phyloP scores from a whole-genome alignment of 257 asterid genomes.

The Fraxinus americana region DNA sequence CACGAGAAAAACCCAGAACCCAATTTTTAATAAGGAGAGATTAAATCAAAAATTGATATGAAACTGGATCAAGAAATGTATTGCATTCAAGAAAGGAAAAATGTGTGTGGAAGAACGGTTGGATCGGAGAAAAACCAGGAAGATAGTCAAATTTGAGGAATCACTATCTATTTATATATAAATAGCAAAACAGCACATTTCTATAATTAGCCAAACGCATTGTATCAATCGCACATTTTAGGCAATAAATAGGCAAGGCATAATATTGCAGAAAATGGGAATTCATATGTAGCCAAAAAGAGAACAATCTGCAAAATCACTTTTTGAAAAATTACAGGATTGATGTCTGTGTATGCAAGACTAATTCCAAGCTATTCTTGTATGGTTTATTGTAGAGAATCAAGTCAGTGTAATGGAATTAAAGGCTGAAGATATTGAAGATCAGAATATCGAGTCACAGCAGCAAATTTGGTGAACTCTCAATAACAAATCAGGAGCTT shows the following conservation, averaged over 20 bases:
- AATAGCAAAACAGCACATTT: background rate
- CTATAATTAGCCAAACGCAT: background rate
- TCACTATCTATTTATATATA: background rate
- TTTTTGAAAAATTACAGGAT: background rate
- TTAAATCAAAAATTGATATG: background rate
- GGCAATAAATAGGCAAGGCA: background rate
- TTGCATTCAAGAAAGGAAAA: background rate
- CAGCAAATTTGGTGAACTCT: too few relatives aligned
- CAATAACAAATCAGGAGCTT: too few relatives aligned
- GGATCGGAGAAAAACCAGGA: background rate
- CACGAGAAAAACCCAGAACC: background rate
- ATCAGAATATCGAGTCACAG: too few relatives aligned
- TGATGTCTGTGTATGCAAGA: too few relatives aligned
- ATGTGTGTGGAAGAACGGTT: background rate
- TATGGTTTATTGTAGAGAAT: too few relatives aligned
- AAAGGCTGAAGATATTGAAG: too few relatives aligned
- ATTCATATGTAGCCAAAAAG: background rate
- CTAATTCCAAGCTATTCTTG: too few relatives aligned
- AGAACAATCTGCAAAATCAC: background rate
- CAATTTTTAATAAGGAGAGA: background rate
- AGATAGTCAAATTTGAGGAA: background rate
- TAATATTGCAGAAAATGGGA: background rate
- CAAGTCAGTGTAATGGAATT: too few relatives aligned
- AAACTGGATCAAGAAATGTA: background rate
- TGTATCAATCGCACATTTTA: background rate